These are phyloP conservation scores for Aspergillus ellipticus DNA, from an alignment of 495 filamentous ascomycete genomes.

Conservation along the genomic window DNA sequence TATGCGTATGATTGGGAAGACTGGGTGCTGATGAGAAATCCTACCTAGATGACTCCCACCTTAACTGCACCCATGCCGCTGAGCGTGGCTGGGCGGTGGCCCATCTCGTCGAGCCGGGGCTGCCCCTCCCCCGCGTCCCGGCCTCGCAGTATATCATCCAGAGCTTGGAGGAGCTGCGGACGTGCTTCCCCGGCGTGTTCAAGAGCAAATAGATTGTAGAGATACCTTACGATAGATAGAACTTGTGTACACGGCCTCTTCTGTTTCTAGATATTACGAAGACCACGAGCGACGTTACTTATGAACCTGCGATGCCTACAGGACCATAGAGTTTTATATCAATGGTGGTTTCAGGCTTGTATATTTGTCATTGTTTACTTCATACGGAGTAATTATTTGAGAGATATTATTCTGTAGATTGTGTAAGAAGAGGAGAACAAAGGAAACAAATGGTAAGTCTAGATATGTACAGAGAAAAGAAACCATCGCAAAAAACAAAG, in stretches of 20 bases:
- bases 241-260: not conserved
- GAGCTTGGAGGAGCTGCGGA: constrained; percentile 67
- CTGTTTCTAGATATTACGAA: not conserved
- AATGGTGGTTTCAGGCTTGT: not conserved
- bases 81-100: constrained; percentile 74
- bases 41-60: constrained; percentile 78
- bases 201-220: constrained; percentile 25
- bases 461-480: too few relatives aligned
- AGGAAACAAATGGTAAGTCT: too few relatives aligned
- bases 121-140: constrained; percentile 52
- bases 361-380: not conserved
- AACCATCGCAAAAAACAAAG: too few relatives aligned
- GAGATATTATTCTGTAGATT: too few relatives aligned
- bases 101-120: constrained; percentile 74
- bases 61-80: constrained; percentile 69
- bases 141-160: constrained; percentile 67
- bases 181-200: constrained; percentile 76
- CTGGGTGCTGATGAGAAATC: constrained; percentile 9
- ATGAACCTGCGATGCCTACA: not conserved
- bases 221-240: not conserved
- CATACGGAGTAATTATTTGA: too few relatives aligned
- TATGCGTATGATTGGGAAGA: not conserved
- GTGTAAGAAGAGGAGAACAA: too few relatives aligned
- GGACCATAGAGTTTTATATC: not conserved
- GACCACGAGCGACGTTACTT: not conserved